A percentile compares a stretch with the other conserved stretches of the same genome.
Conservation (phyloP, 257 asterid genomes). For the Asclepias syriaca region DNA sequence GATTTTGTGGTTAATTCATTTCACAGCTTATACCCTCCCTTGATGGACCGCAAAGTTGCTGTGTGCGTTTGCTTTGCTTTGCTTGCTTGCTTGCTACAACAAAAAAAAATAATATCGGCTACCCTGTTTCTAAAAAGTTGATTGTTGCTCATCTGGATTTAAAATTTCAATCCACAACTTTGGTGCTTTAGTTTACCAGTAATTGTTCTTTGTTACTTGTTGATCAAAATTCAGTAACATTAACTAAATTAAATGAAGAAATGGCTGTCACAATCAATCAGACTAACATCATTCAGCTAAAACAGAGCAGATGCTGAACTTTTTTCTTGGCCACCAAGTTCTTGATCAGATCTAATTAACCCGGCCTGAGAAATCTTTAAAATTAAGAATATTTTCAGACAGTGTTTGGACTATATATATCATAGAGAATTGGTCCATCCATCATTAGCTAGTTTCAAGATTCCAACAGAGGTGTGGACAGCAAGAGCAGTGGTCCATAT, state of each 20-base stretch:
- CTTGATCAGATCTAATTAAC: too few species aligned
- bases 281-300: background rate
- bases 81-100: background rate
- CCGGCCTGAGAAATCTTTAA: background rate
- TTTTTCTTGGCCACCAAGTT: background rate
- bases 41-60: slow-evolving; percentile 7
- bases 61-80: too few species aligned
- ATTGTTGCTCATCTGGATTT: background rate
- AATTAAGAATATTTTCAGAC: background rate
- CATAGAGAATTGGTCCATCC: background rate
- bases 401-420: background rate
- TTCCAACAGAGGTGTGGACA: background rate
- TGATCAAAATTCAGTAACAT: background rate
- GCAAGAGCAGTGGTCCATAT: background rate
- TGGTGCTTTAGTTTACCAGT: background rate
- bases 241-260: background rate
- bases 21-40: slow-evolving; percentile 53
- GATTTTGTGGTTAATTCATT: too few species aligned
- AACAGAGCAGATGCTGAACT: background rate
- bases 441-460: background rate
- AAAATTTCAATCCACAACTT: background rate
- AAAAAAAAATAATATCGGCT: background rate
- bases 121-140: background rate
- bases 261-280: background rate
- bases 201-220: background rate